Evolutionary conservation across 108 stramenopile species (phyloP).

Genomic region (Skeletonema costatum): DNA sequence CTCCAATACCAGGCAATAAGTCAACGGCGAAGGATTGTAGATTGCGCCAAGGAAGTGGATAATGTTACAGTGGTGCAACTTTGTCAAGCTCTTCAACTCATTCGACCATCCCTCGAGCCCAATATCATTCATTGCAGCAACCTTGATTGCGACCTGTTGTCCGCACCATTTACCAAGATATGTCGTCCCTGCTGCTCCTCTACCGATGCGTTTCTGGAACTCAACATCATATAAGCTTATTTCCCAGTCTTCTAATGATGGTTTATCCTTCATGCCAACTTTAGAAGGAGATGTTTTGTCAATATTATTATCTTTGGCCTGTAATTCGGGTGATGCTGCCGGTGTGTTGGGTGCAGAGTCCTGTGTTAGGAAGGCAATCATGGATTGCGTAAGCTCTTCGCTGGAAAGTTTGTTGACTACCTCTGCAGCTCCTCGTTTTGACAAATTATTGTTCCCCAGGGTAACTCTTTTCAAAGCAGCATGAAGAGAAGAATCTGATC

Average conservation of each 20-base stretch:
- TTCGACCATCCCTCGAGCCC: slow-evolving; percentile 75
- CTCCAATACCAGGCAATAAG: slow-evolving; percentile 77
- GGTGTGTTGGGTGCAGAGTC: background rate
- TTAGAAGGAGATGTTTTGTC: slow-evolving; percentile 9
- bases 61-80: slow-evolving; percentile 77
- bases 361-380: background rate
- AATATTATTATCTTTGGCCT: slow-evolving; percentile 4
- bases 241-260: slow-evolving; percentile 65
- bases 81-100: slow-evolving; percentile 61
- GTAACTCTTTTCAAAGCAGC: slow-evolving; percentile 9
- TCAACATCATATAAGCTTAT: slow-evolving; percentile 73
- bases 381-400: background rate
- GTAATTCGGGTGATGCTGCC: background rate
- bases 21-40: slow-evolving; percentile 63
- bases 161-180: slow-evolving; percentile 71
- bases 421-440: slow-evolving; percentile 1
- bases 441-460: background rate
- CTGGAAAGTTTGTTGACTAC: background rate
- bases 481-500: background rate
- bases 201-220: slow-evolving; percentile 63
- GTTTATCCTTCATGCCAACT: slow-evolving; percentile 18
- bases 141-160: slow-evolving; percentile 74
- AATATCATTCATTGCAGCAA: slow-evolving; percentile 62
- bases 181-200: slow-evolving; percentile 70
- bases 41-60: slow-evolving; percentile 71